A percentile compares a stretch with the other conserved stretches of the same genome.
phyloP scores from a whole-genome alignment of 345 rosid species.

The Citrus glauca region DNA sequence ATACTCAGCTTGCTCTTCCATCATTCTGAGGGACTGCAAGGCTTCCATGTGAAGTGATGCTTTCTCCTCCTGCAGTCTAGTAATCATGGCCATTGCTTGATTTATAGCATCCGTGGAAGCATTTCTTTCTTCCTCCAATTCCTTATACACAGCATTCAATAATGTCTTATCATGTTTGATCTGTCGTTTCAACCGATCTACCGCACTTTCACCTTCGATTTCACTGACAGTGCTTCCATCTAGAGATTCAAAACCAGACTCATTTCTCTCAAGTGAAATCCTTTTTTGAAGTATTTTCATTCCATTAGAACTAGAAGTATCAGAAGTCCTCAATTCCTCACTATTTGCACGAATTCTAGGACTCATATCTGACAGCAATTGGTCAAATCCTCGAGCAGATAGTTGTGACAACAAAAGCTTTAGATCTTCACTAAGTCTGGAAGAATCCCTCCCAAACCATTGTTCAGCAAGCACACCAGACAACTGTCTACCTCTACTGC shows the following conservation, averaged over 20 bases:
- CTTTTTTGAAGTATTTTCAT: constrained; percentile 59
- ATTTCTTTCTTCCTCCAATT: constrained; percentile 92
- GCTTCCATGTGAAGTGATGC: constrained; percentile 92
- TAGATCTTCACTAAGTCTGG: constrained; percentile 68
- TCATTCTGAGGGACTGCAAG: constrained; percentile 80
- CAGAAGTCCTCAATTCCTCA: constrained; percentile 45
- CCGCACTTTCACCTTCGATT: constrained; percentile 79
- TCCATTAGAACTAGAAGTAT: constrained; percentile 41
- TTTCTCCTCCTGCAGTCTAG: constrained; percentile 93
- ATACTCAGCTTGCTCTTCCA: constrained; percentile 76
- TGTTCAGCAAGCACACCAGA: constrained; percentile 59
- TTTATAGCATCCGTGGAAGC: constrained; percentile 82
- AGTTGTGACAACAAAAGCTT: constrained; percentile 67
- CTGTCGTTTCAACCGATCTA: constrained; percentile 78
- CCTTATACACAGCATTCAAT: constrained; percentile 57
- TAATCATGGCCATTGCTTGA: constrained; percentile 99
- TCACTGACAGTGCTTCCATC: constrained; percentile 80
- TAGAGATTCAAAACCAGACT: constrained; percentile 64
- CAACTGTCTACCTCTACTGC: constrained; percentile 53
- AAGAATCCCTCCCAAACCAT: constrained; percentile 67
- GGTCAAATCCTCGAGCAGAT: constrained; percentile 71
- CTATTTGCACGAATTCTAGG: constrained; percentile 47
- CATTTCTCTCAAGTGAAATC: constrained; percentile 81
- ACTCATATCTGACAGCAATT: constrained; percentile 46
- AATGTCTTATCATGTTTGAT: constrained; percentile 72